Evolutionary conservation across 352 stramenopile genomes (phyloP).

Genomic region (Phytopythium oedochilum): DNA sequence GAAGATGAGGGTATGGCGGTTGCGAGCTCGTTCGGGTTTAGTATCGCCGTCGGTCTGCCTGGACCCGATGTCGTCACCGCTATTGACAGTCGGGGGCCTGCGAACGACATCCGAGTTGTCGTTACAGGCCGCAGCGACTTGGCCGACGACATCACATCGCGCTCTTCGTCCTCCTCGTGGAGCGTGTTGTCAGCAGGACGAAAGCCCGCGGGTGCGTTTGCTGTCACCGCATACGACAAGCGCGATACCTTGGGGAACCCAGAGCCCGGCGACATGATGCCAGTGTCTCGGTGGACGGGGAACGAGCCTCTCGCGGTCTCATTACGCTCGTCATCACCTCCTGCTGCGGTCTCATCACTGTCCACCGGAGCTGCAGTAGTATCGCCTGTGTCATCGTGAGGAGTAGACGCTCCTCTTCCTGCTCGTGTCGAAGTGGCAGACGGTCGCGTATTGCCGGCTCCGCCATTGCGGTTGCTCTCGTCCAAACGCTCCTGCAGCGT

Average conservation of each 20-base stretch:
- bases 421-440: background rate
- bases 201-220: background rate
- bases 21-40: background rate
- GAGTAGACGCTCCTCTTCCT: background rate
- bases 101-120: background rate
- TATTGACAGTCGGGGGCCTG: background rate
- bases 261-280: background rate
- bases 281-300: background rate
- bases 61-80: background rate
- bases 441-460: background rate
- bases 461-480: constrained; percentile 14
- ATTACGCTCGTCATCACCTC: no score
- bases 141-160: background rate
- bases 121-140: background rate
- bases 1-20: background rate
- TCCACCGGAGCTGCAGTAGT: no score
- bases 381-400: background rate
- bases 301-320: background rate
- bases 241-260: constrained; percentile 11
- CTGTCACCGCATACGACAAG: constrained; percentile 12
- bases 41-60: background rate
- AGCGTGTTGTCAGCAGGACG: background rate
- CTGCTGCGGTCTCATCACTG: background rate
- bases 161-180: background rate
- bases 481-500: constrained; percentile 52